Evolutionary conservation across 805 yeast genomes (phyloP), one percentile per base, ranked within the genome.

Genomic region (Candida khao-thaluensis): DNA sequence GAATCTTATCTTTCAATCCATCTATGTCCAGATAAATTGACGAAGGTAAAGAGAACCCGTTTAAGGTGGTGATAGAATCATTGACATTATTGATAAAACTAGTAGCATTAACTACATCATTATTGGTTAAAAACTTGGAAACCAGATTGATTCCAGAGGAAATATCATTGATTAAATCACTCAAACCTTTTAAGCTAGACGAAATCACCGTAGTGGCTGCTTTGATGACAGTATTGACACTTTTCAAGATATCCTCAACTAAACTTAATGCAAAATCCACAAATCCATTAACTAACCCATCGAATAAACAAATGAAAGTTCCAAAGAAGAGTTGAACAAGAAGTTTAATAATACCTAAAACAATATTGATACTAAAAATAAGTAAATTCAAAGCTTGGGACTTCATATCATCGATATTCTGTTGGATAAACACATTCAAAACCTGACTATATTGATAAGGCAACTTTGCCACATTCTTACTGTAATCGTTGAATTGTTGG

Each of bases 241-340:
- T 63, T 1, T 60, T 56, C 1, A 86, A 71, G 2, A 91, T 52
- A 21, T 78, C 84, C 7, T 70, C 85, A 0, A 95, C 80, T 1
- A 87, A 76, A 53, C 85, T 83, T 1, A 85, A 57, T 0, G 95
- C 95, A 21, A 80, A 77, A 48, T 78, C 79, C 1, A 81, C 82
- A 0, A 85, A 74, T 3, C 90, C 86, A 51, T 78, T 81, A 5
- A 90, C 68, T 0, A 89, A 77, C 4, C 93, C 81, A 0, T 85
- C 77, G 10, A 88, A 57, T 10, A 93, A 66, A 59, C 99, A 93
- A 0, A 84, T 82, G 59, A 86, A 87, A 0, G 98, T 93, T 0
- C 97, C 98, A 2, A 89, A 59, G 34, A 84, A 76, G 47, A 91
- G 51, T 22, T 89, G 88, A 7, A 91, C 62, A 6, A 78, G 64